Evolutionary conservation across 306 rosid species (phyloP).

Genomic region (Sesbania bispinosa): DNA sequence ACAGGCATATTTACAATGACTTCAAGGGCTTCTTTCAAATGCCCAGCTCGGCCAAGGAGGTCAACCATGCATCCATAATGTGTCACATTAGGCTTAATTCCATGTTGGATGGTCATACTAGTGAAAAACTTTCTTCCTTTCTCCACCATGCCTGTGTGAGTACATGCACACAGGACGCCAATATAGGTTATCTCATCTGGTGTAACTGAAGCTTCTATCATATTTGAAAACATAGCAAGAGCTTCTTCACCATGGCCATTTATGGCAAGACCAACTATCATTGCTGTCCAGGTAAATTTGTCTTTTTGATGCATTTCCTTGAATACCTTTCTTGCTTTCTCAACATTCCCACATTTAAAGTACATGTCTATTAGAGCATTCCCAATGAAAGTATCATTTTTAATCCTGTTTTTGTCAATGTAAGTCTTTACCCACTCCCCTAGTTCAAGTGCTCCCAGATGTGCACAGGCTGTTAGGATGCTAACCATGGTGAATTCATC

Average conservation of each 20-base stretch:
- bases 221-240: conserved; percentile 67
- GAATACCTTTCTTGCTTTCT: conserved; percentile 52
- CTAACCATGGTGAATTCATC: conserved; percentile 93
- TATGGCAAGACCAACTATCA: conserved; percentile 82
- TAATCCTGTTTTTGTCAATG: conserved; percentile 65
- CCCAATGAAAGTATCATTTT: conserved; percentile 65
- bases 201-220: conserved; percentile 56
- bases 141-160: conserved; percentile 84
- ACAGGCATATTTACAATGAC: conserved; percentile 66
- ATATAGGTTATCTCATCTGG: conserved; percentile 78
- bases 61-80: conserved; percentile 94
- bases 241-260: conserved; percentile 84
- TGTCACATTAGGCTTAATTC: conserved; percentile 62
- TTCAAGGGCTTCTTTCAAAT: conserved; percentile 63
- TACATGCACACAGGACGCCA: conserved; percentile 81
- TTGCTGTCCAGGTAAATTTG: conserved; percentile 86
- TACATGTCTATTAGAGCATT: conserved; percentile 88
- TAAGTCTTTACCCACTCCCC: conserved; percentile 88
- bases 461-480: conserved; percentile 80
- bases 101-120: conserved; percentile 58
- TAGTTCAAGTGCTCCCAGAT: conserved; percentile 81
- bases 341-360: conserved; percentile 83
- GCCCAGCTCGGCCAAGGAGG: conserved; percentile 81
- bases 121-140: conserved; percentile 58
- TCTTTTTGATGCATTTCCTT: conserved; percentile 61